phyloP scores from a whole-genome alignment of 768 basidiomycete species.

The Boletellus ananas region DNA sequence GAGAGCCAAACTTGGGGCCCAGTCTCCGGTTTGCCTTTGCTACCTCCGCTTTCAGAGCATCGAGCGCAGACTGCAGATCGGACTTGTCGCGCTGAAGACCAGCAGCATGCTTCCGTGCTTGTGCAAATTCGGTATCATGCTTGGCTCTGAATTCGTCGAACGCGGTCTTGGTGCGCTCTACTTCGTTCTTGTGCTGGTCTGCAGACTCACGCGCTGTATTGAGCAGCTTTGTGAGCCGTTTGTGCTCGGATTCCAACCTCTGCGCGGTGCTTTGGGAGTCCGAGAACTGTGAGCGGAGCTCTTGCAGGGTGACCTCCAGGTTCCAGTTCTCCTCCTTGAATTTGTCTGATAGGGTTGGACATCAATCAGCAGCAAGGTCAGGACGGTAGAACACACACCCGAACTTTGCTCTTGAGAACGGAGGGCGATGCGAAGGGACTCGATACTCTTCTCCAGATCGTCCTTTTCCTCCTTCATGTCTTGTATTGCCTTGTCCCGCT shows the following conservation, averaged over 20 bases:
- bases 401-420: constrained; percentile 76
- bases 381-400: constrained; percentile 43
- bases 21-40: constrained; percentile 59
- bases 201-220: constrained; percentile 66
- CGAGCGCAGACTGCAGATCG: constrained; percentile 80
- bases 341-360: constrained; percentile 53
- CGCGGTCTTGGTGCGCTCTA: constrained; percentile 60
- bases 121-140: constrained; percentile 93
- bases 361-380: constrained; percentile 1
- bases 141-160: constrained; percentile 79
- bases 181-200: constrained; percentile 86
- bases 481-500: constrained; percentile 89
- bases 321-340: constrained; percentile 99
- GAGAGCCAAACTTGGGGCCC: constrained; percentile 61
- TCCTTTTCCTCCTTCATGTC: constrained; percentile 92
- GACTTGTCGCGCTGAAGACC: constrained; percentile 88
- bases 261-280: constrained; percentile 62
- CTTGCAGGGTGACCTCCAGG: constrained; percentile 89
- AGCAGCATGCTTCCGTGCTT: constrained; percentile 83
- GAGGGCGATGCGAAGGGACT: constrained; percentile 69
- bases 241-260: constrained; percentile 78
- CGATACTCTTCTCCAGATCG: constrained; percentile 75
- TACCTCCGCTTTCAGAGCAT: constrained; percentile 69
- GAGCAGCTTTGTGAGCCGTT: constrained; percentile 74
- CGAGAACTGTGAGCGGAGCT: constrained; percentile 66